These are phyloP conservation scores for Leccinum obscurum DNA, from an alignment of 768 basidiomycete genomes.

Conservation along the genomic window DNA sequence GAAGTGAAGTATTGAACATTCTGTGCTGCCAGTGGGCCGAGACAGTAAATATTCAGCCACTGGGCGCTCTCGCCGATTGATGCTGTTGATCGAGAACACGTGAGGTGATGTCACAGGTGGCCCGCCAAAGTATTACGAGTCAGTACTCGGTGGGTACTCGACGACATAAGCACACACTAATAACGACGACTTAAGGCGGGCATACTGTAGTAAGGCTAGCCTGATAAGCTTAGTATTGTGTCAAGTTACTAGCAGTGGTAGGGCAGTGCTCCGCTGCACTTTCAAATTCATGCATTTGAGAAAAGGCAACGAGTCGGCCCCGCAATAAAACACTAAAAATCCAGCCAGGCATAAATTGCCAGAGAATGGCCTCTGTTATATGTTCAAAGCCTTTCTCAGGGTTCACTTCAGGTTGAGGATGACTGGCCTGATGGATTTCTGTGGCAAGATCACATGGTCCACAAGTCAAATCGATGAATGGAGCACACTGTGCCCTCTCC, in stretches of 20 bases:
- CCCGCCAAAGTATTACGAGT: background rate
- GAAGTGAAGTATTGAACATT: background rate
- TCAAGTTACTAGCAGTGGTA: no score
- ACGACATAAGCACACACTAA: background rate
- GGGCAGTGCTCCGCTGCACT: no score
- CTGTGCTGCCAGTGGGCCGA: slow-evolving; percentile 1
- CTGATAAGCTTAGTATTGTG: no score
- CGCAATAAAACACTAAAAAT: no score
- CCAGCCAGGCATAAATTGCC: no score
- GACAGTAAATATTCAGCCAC: background rate
- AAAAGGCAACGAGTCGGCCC: no score
- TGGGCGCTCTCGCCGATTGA: slow-evolving; percentile 8
- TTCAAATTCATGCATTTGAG: no score
- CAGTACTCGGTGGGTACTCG: background rate
- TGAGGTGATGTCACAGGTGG: slow-evolving; percentile 22
- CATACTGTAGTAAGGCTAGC: no score
- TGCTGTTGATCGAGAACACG: slow-evolving; percentile 18
- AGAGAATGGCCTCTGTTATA: background rate
- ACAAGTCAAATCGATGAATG: background rate
- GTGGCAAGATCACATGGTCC: background rate
- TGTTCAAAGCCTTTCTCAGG: background rate
- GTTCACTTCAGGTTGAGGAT: background rate
- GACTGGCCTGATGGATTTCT: background rate
- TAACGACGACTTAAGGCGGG: background rate
- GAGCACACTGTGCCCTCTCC: background rate